phyloP scores from a whole-genome alignment of 257 asterid species.

The Solanum verrucosum region DNA sequence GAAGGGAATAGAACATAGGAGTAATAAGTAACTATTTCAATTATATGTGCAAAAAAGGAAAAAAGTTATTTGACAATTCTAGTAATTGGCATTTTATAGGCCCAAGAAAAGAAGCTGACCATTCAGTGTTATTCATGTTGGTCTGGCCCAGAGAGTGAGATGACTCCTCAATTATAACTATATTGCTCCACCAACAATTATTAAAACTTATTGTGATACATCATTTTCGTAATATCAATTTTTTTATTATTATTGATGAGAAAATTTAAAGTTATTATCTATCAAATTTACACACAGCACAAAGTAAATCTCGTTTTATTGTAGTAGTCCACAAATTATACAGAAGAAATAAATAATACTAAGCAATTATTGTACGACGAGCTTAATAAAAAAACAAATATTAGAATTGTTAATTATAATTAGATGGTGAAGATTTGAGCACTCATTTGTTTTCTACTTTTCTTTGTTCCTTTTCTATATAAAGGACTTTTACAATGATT shows the following conservation, averaged over 20 bases:
- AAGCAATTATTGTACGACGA: background rate
- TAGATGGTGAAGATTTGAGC: too few species aligned
- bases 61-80: background rate
- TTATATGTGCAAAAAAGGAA: background rate
- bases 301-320: background rate
- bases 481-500: background rate
- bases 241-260: background rate
- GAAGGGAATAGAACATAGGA: too few species aligned
- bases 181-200: background rate
- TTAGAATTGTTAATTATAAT: too few species aligned
- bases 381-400: background rate
- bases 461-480: background rate
- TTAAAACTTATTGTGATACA: background rate
- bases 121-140: background rate
- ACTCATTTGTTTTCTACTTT: background rate
- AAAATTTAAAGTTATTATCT: too few species aligned
- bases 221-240: background rate
- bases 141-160: background rate
- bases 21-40: too few species aligned
- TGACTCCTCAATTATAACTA: background rate
- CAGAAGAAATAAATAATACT: background rate
- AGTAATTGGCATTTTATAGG: background rate
- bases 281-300: background rate
- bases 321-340: background rate
- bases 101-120: background rate